A percentile compares a stretch with the other conserved stretches of the same genome.
Conservation (phyloP, 208 protist species). For the Crithidia fasciculata region DNA sequence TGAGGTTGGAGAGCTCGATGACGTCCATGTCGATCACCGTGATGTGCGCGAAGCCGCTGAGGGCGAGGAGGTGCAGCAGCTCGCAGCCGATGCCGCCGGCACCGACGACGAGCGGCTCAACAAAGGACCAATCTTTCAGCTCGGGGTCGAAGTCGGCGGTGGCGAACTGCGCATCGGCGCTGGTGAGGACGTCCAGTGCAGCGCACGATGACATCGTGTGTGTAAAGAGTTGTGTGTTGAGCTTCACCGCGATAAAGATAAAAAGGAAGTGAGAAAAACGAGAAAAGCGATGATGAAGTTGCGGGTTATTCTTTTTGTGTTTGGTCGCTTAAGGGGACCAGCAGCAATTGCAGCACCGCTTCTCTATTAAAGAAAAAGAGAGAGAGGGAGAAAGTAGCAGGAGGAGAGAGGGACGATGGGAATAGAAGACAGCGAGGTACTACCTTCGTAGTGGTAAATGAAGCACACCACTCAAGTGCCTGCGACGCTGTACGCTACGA, state of each 20-base stretch:
- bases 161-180: slow-evolving; percentile 14
- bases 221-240: neutral
- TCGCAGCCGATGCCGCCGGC: slow-evolving; percentile 99
- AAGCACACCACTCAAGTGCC: too few relatives aligned
- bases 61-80: slow-evolving; percentile 97
- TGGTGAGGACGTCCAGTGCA: slow-evolving; percentile 21
- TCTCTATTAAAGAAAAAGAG: too few relatives aligned
- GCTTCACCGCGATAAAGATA: slow-evolving; percentile 3
- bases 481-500: too few relatives aligned
- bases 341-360: too few relatives aligned
- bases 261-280: neutral
- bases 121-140: slow-evolving; percentile 59
- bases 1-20: slow-evolving; percentile 99
- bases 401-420: too few relatives aligned
- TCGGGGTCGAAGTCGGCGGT: slow-evolving; percentile 38
- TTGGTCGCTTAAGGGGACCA: too few relatives aligned
- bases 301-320: too few relatives aligned
- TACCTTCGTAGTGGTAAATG: too few relatives aligned
- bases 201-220: slow-evolving; percentile 15
- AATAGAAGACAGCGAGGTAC: too few relatives aligned
- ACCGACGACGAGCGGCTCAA: slow-evolving; percentile 94
- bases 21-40: slow-evolving; percentile 98
- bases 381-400: too few relatives aligned
- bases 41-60: slow-evolving; percentile 96
- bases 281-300: neutral